phyloP scores from a whole-genome alignment of 1,139 yeast species.

The Chernovozyma aurita region DNA sequence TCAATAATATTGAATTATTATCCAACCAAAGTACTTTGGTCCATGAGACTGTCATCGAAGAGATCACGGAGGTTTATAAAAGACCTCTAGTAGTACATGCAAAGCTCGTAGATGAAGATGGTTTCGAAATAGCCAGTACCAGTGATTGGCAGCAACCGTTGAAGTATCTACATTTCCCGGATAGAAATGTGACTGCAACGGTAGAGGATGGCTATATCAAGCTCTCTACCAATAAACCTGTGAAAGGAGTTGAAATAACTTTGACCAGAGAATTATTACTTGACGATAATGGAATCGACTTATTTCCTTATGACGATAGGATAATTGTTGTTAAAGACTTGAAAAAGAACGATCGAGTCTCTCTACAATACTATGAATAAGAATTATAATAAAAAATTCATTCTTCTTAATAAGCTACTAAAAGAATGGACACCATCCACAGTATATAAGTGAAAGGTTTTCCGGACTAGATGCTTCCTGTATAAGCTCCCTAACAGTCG shows the following conservation, averaged over 20 bases:
- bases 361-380: conserved; percentile 9
- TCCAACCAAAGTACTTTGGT: background rate
- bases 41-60: too few species aligned
- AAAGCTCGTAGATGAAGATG: conserved; percentile 13
- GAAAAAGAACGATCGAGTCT: conserved; percentile 7
- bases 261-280: conserved; percentile 17
- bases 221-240: conserved; percentile 30
- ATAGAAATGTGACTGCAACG: conserved; percentile 11
- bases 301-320: conserved; percentile 32
- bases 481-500: conserved; percentile 75
- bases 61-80: background rate
- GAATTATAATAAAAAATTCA: too few species aligned
- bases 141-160: conserved; percentile 55
- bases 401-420: too few species aligned
- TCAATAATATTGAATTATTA: background rate
- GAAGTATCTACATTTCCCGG: conserved; percentile 33
- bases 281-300: conserved; percentile 42
- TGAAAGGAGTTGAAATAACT: conserved; percentile 34
- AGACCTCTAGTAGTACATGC: conserved; percentile 19
- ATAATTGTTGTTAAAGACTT: conserved; percentile 14
- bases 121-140: conserved; percentile 24
- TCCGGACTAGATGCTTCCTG: conserved; percentile 67
- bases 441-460: conserved; percentile 70
- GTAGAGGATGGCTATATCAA: conserved; percentile 16
- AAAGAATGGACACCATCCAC: conserved; percentile 75